A percentile compares a stretch with the other conserved stretches of the same genome.
Conservation (phyloP, 2,329 filamentous ascomycete genomes). For the Ascocoryne sarcoides region DNA sequence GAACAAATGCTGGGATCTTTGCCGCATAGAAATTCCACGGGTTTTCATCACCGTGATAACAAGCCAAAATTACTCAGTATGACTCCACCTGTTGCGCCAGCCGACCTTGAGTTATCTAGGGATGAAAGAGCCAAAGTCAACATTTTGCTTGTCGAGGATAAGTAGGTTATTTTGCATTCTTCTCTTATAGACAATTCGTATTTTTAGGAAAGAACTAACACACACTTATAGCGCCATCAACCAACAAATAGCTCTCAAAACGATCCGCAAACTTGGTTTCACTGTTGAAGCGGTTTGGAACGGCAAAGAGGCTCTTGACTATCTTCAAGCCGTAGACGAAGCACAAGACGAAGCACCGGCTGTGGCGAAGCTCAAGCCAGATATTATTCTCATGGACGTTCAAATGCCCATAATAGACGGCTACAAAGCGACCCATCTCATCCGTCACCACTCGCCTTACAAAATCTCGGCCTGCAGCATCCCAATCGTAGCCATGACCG, state of each 20-base stretch:
- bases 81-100: slow-evolving; percentile 26
- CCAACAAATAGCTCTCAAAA: slow-evolving; percentile 20
- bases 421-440: slow-evolving; percentile 65
- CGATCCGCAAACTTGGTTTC: slow-evolving; percentile 20
- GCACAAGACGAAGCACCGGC: not conserved
- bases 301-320: slow-evolving; percentile 40
- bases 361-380: slow-evolving; percentile 37
- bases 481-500: slow-evolving; percentile 76
- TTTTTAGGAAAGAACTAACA: not conserved
- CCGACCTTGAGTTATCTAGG: slow-evolving; percentile 40
- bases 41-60: slow-evolving; percentile 5
- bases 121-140: slow-evolving; percentile 55
- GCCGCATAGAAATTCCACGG: slow-evolving; percentile 25
- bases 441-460: slow-evolving; percentile 61
- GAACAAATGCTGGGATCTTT: slow-evolving; percentile 38
- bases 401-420: slow-evolving; percentile 72
- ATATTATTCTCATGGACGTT: slow-evolving; percentile 73
- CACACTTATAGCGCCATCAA: slow-evolving; percentile 13
- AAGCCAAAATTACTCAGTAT: slow-evolving; percentile 16
- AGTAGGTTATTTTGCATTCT: slow-evolving; percentile 41
- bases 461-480: slow-evolving; percentile 49
- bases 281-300: slow-evolving; percentile 20
- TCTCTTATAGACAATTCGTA: no score
- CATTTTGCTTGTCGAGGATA: slow-evolving; percentile 75
- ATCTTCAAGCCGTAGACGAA: slow-evolving; percentile 47